Evolutionary conservation across 345 rosid genomes (phyloP).

Genomic region (Geranium brycei): DNA sequence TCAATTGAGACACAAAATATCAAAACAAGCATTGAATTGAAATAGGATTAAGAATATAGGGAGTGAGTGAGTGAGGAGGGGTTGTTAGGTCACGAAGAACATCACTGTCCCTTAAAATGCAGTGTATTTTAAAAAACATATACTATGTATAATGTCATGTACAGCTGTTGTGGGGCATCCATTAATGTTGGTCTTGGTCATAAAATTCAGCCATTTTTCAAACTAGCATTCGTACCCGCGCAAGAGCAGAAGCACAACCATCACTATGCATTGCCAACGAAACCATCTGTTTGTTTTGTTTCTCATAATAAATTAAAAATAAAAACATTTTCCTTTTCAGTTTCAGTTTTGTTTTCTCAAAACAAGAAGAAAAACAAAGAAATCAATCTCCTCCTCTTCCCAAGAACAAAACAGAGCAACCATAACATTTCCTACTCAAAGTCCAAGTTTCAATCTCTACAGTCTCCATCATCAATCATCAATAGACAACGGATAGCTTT

Average conservation of each 20-base stretch:
- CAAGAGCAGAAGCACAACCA: constrained; percentile 1
- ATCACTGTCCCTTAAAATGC: constrained; percentile 18
- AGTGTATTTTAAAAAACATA: not conserved
- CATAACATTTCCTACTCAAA: not conserved
- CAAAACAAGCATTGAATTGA: not conserved
- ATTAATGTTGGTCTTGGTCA: constrained; percentile 11
- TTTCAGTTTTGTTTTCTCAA: no score
- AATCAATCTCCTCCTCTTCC: no score
- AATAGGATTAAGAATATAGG: not conserved
- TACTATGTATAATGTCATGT: not conserved
- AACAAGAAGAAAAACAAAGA: no score
- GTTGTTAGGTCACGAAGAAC: constrained; percentile 31
- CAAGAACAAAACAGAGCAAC: constrained; percentile 8
- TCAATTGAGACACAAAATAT: not conserved
- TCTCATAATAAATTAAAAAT: no score
- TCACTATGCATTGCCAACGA: constrained; percentile 7
- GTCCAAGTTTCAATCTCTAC: not conserved
- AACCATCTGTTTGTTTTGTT: not conserved
- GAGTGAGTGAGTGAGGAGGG: not conserved
- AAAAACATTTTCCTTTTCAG: no score
- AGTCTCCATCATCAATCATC: not conserved
- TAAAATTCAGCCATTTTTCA: constrained; percentile 56
- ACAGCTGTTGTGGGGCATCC: not conserved
- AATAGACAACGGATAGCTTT: not conserved
- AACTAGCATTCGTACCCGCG: constrained; percentile 55